Evolutionary conservation across 2,329 filamentous ascomycete species (phyloP), one percentile per base, ranked within the genome.

Genomic region (Teratosphaeria zuluensis): DNA sequence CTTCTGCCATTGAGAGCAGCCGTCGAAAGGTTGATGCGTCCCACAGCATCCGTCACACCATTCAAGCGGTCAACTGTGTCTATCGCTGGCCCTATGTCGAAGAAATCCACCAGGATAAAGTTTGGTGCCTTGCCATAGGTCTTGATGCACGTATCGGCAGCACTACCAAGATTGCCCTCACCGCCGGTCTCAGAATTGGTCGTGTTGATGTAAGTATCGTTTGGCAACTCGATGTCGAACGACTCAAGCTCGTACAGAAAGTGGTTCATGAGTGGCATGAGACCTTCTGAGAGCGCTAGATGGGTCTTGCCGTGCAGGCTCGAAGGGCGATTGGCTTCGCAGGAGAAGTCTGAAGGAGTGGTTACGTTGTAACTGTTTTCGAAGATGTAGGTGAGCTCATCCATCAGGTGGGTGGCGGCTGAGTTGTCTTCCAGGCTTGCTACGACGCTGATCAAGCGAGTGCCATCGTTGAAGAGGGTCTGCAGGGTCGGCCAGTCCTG

Each of bases 91-190:
- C 86, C 89, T 60, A 85, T 79, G 70, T 89, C 86, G 72, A 86
- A 91, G 72, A 90, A 92, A 73, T 95, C 89, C 1, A 92, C 88
- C 9, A 94, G 78, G 21, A 90, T 80, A 66, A 90, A 92, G 28
- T 80, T 84, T n/a, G 89, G 88, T 55, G 79, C 76, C 31, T 75
- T 73, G n/a, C 80, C 80, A 77, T 86, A 92, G 61, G 83, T 73
- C 2, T 65, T 68, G 56, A 75, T 73, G 70, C 84, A 92, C 59
- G 70, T 71, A 51, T 75, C 70, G 35, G 82, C 81, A 30, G 76
- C 64, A 9, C 68, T 67, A 6, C 88, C 88, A 3, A 72, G 65
- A 9, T 69, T 68, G 4, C 88, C 88, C 1, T 72, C 68, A 2
- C 74, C 76, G 2, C 81, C 84, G 11, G 74, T 77, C 8, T 84